phyloP scores from a whole-genome alignment of 1,139 yeast species.

The Saccharomyces uvarum region DNA sequence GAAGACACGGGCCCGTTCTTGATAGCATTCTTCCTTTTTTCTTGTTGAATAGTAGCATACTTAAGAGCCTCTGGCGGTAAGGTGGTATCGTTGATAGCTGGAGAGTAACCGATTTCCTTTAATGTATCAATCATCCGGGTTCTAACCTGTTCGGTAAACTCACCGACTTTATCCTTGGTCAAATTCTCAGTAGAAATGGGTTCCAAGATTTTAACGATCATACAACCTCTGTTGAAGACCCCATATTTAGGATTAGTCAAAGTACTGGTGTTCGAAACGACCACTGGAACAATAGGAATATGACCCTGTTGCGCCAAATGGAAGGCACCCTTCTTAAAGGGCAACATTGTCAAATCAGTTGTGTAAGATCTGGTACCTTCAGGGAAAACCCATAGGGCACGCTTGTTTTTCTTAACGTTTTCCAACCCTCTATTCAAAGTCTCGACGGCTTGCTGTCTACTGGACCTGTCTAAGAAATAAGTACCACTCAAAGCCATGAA shows the following conservation, averaged over 20 bases:
- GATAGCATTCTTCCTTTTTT: background rate
- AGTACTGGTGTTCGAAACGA: slow-evolving; percentile 75
- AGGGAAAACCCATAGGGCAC: slow-evolving; percentile 81
- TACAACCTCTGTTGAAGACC: slow-evolving; percentile 59
- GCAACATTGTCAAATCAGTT: slow-evolving; percentile 58
- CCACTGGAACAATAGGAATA: slow-evolving; percentile 82
- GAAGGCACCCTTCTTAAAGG: slow-evolving; percentile 96
- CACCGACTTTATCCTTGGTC: slow-evolving; percentile 54
- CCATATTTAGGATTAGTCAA: slow-evolving; percentile 52
- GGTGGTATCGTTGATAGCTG: slow-evolving; percentile 26
- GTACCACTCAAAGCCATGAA: slow-evolving; percentile 88
- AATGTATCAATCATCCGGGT: slow-evolving; percentile 37
- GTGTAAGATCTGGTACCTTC: slow-evolving; percentile 91
- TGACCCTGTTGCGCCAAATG: slow-evolving; percentile 90
- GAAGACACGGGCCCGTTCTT: background rate
- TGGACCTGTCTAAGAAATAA: slow-evolving; percentile 80
- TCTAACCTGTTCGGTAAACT: slow-evolving; percentile 39
- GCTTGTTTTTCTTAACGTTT: slow-evolving; percentile 49
- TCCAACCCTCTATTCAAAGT: slow-evolving; percentile 65
- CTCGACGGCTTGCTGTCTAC: slow-evolving; percentile 63
- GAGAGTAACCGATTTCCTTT: slow-evolving; percentile 38
- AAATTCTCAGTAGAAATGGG: slow-evolving; percentile 55
- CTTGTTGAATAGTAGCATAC: slow-evolving; percentile 2
- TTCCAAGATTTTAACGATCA: slow-evolving; percentile 57
- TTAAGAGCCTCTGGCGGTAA: slow-evolving; percentile 25